Percentiles rank a stretch among this genome's conserved stretches.
Evolutionary conservation across 805 yeast species (phyloP).

Genomic region (Metschnikowia kofuensis): DNA sequence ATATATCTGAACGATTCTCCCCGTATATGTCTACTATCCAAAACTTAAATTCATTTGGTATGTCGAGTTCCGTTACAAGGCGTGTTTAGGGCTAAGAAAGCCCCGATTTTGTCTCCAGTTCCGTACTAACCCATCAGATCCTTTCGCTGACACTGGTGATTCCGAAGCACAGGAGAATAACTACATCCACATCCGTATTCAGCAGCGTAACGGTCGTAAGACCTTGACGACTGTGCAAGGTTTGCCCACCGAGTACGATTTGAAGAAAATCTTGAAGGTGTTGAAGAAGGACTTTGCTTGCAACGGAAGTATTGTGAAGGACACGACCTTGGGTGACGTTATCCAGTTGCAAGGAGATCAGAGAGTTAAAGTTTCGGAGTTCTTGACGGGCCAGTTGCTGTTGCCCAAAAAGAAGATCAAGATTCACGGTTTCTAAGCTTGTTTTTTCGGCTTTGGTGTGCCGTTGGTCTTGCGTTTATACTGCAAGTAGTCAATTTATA

Average conservation of each 20-base stretch:
- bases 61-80: conserved; percentile 19
- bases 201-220: conserved; percentile 99
- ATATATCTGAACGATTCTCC: conserved; percentile 13
- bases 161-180: conserved; percentile 94
- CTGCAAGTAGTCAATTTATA: conserved; percentile 3
- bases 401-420: conserved; percentile 95
- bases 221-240: conserved; percentile 98
- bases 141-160: conserved; percentile 99
- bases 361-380: conserved; percentile 93
- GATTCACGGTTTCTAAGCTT: conserved; percentile 88
- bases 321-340: conserved; percentile 93
- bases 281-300: conserved; percentile 98
- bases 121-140: conserved; percentile 49
- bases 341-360: conserved; percentile 99
- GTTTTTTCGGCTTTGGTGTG: not conserved
- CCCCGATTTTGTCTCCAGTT: not conserved
- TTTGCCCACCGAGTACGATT: conserved; percentile 89
- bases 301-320: conserved; percentile 97
- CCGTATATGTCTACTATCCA: conserved; percentile 82
- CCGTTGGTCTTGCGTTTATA: conserved; percentile 2
- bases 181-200: conserved; percentile 97
- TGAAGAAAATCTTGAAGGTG: conserved; percentile 89
- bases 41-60: conserved; percentile 75
- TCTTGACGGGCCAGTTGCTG: conserved; percentile 80
- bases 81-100: not conserved